These are phyloP conservation scores for Chrysosporium keratinophilum DNA, from an alignment of 2,329 filamentous ascomycete species.

Conservation along the genomic window DNA sequence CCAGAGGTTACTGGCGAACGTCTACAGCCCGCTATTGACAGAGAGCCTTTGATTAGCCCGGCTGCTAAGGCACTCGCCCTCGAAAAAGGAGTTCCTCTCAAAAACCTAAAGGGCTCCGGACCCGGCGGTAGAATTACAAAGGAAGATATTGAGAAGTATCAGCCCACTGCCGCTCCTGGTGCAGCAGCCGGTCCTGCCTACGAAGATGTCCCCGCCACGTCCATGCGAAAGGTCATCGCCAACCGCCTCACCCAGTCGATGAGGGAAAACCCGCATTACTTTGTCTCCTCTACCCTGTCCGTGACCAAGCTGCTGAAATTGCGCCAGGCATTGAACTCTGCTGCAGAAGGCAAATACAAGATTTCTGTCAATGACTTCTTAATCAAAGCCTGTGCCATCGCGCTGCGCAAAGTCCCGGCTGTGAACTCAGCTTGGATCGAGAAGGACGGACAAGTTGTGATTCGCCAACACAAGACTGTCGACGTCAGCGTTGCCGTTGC, in stretches of 20 bases:
- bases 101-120: conserved; percentile 75
- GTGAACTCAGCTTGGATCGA: conserved; percentile 91
- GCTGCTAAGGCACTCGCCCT: conserved; percentile 72
- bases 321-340: conserved; percentile 80
- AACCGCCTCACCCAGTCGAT: conserved; percentile 78
- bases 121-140: conserved; percentile 79
- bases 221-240: conserved; percentile 98
- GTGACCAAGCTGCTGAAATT: conserved; percentile 95
- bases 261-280: conserved; percentile 96
- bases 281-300: conserved; percentile 80
- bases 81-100: conserved; percentile 70
- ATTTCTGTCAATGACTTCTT: conserved; percentile 99
- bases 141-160: conserved; percentile 82
- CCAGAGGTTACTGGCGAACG: conserved; percentile 63
- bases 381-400: conserved; percentile 85
- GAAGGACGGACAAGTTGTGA: conserved; percentile 63
- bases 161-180: conserved; percentile 44
- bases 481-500: conserved; percentile 94
- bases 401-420: conserved; percentile 83
- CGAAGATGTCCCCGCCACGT: conserved; percentile 71
- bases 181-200: conserved; percentile 55
- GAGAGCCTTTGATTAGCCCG: conserved; percentile 61
- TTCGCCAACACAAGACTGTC: conserved; percentile 85
- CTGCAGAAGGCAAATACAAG: conserved; percentile 89
- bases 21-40: conserved; percentile 74